phyloP scores from a whole-genome alignment of 305 asterid species.

The Fraxinus baroniana region DNA sequence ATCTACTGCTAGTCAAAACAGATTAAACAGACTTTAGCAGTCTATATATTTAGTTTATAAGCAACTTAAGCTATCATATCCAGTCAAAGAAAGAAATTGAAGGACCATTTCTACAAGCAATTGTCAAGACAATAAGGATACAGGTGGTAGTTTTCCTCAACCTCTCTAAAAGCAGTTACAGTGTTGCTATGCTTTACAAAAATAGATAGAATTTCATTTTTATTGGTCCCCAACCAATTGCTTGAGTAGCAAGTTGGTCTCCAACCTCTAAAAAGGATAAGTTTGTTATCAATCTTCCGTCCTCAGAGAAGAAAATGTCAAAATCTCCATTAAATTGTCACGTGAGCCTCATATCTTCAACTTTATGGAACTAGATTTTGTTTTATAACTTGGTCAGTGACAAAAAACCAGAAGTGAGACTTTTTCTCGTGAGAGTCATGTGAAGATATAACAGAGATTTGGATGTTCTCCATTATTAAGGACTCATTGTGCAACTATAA shows the following conservation, averaged over 20 bases:
- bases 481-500: background rate
- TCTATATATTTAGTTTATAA: background rate
- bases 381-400: background rate
- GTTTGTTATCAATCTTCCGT: background rate
- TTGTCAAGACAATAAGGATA: background rate
- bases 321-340: background rate
- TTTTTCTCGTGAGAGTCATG: background rate
- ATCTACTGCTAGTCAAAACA: background rate
- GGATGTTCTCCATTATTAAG: background rate
- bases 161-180: background rate
- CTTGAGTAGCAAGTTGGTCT: background rate
- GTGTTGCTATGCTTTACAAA: background rate
- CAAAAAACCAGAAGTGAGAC: background rate
- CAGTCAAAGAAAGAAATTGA: background rate
- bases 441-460: background rate
- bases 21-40: conserved; percentile 8
- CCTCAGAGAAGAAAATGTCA: background rate
- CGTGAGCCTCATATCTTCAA: background rate
- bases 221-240: background rate
- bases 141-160: background rate
- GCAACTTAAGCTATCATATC: background rate
- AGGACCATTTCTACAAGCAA: background rate
- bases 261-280: background rate
- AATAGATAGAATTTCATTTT: background rate
- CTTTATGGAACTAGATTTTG: background rate